Conservation (phyloP, 2,329 filamentous ascomycete genomes). For the Scleromitrula shiraiana region DNA sequence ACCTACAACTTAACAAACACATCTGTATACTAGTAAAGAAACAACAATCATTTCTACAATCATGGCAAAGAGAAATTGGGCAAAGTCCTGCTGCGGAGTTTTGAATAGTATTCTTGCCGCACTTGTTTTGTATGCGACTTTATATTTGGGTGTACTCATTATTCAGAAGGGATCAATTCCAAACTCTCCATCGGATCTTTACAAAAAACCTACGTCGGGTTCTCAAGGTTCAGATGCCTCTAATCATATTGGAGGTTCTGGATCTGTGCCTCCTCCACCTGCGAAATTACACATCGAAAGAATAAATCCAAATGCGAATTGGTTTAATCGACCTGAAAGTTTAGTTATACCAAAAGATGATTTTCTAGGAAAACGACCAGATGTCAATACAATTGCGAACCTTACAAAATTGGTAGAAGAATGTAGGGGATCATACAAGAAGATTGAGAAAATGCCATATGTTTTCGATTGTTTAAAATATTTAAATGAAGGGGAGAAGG, state of each 20-base stretch:
- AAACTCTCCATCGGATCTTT: conserved; percentile 23
- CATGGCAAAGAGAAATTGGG: conserved; percentile 24
- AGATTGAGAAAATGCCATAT: conserved; percentile 47
- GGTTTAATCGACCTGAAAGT: conserved; percentile 44
- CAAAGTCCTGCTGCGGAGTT: conserved; percentile 22
- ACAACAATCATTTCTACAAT: conserved; percentile 5
- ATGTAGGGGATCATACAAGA: conserved; percentile 42
- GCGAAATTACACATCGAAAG: conserved; percentile 31
- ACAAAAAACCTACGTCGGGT: conserved; percentile 15
- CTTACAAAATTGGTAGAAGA: conserved; percentile 43
- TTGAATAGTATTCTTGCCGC: conserved; percentile 26
- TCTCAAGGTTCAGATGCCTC: conserved; percentile 15
- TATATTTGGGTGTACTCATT: conserved; percentile 23
- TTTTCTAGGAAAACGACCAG: conserved; percentile 41
- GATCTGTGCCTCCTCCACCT: conserved; percentile 13
- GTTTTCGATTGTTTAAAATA: conserved; percentile 45
- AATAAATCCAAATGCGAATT: conserved; percentile 44
- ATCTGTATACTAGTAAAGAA: not conserved
- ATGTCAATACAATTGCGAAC: conserved; percentile 46
- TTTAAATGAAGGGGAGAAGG: conserved; percentile 39
- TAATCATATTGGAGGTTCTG: conserved; percentile 8
- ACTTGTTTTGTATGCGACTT: conserved; percentile 21
- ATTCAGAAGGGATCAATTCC: conserved; percentile 24
- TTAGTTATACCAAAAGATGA: conserved; percentile 43
- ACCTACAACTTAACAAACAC: not conserved